Conservation (phyloP, 148 eudicot genomes). For the Amaranthus palmeri region DNA sequence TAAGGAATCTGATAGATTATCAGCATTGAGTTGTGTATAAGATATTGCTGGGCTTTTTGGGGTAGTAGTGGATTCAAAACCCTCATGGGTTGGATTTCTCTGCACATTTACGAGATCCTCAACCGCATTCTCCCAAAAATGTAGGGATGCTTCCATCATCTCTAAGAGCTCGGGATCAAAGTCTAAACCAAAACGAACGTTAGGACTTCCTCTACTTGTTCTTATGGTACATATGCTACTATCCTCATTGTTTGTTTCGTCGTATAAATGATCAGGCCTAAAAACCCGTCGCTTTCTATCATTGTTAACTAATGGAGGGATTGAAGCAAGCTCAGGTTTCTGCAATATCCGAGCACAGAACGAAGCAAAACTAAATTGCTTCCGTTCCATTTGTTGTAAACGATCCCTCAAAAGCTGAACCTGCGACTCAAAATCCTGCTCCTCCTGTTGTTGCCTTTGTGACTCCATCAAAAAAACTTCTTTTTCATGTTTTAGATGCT, state of each 20-base stretch:
- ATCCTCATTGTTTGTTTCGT: constrained; percentile 35
- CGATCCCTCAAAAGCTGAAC: constrained; percentile 40
- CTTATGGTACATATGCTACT: constrained; percentile 17
- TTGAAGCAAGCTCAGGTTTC: constrained; percentile 45
- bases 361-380: constrained; percentile 43
- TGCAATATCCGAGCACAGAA: constrained; percentile 40
- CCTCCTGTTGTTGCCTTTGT: constrained; percentile 46
- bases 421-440: constrained; percentile 36
- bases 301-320: constrained; percentile 44
- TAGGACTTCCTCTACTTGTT: constrained; percentile 36
- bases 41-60: constrained; percentile 54
- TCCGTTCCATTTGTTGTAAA: constrained; percentile 41
- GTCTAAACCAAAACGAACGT: constrained; percentile 30
- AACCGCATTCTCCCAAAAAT: constrained; percentile 56
- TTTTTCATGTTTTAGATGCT: constrained; percentile 47
- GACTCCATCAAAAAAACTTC: constrained; percentile 47
- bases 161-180: constrained; percentile 44
- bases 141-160: constrained; percentile 53
- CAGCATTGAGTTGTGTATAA: constrained; percentile 57
- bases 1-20: constrained; percentile 36
- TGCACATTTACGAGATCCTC: constrained; percentile 28
- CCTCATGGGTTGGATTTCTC: constrained; percentile 36
- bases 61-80: constrained; percentile 47
- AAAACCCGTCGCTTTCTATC: constrained; percentile 66
- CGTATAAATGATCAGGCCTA: constrained; percentile 31